phyloP scores from a whole-genome alignment of 371 early-diverging fungal species.

The Syncephalastrum racemosum region DNA sequence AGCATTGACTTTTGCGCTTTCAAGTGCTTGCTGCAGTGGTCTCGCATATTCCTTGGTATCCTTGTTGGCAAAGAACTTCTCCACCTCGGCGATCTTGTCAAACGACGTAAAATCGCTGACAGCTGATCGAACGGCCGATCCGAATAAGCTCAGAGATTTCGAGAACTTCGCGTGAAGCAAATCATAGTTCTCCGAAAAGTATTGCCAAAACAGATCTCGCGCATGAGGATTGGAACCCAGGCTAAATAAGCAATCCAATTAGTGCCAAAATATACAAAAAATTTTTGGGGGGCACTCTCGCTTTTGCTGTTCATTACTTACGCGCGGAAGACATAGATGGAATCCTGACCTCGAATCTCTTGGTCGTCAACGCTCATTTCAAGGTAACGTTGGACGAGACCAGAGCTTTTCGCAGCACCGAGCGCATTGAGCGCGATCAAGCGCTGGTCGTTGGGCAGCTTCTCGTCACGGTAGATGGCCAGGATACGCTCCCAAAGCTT shows the following conservation, averaged over 20 bases:
- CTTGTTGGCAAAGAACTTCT: constrained; percentile 73
- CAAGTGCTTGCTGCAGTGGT: constrained; percentile 81
- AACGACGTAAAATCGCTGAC: constrained; percentile 71
- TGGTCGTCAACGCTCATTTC: constrained; percentile 68
- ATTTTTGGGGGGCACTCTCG: too few relatives aligned
- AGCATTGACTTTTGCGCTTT: constrained; percentile 76
- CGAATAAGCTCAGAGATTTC: constrained; percentile 74
- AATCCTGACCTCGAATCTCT: constrained; percentile 83
- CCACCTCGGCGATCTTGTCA: constrained; percentile 67
- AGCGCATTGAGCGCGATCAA: constrained; percentile 75
- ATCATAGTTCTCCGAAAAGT: constrained; percentile 74
- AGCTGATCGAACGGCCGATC: constrained; percentile 64
- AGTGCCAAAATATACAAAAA: neutral
- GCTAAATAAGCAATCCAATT: constrained; percentile 7
- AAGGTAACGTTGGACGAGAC: constrained; percentile 59
- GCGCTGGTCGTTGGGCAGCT: constrained; percentile 71
- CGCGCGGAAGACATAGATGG: constrained; percentile 59
- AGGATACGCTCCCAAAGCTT: constrained; percentile 69
- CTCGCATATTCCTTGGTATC: constrained; percentile 74
- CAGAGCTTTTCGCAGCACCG: constrained; percentile 66
- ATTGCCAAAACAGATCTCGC: constrained; percentile 77
- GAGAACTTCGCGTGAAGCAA: constrained; percentile 67
- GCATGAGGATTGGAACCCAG: constrained; percentile 62
- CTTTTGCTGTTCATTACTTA: constrained; percentile 6
- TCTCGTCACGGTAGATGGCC: constrained; percentile 70